phyloP scores from a whole-genome alignment of 192 early-diverging fungal species.

The Coemansia sp. region DNA sequence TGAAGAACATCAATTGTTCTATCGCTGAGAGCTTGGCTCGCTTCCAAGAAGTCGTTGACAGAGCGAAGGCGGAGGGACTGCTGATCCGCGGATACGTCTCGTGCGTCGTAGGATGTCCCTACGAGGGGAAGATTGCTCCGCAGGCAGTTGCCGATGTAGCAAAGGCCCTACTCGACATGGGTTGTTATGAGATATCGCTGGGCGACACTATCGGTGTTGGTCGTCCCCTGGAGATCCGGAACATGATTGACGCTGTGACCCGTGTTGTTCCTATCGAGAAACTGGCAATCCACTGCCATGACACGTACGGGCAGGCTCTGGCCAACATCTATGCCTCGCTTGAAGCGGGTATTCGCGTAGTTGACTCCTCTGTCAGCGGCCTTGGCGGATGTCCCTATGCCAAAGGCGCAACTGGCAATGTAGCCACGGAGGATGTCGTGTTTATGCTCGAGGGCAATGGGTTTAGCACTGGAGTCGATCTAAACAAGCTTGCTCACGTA shows the following conservation, averaged over 20 bases:
- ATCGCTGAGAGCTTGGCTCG: conserved; percentile 77
- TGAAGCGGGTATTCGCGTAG: conserved; percentile 81
- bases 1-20: conserved; percentile 90
- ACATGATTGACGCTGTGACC: conserved; percentile 69
- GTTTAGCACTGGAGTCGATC: conserved; percentile 75
- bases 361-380: conserved; percentile 92
- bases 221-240: conserved; percentile 63
- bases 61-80: conserved; percentile 62
- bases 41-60: conserved; percentile 64
- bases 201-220: conserved; percentile 97
- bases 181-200: conserved; percentile 95
- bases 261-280: conserved; percentile 69
- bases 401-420: conserved; percentile 93
- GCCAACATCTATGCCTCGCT: conserved; percentile 86
- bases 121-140: conserved; percentile 77
- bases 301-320: conserved; percentile 96
- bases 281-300: conserved; percentile 92
- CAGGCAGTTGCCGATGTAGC: conserved; percentile 69
- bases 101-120: conserved; percentile 91
- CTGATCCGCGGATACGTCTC: conserved; percentile 82
- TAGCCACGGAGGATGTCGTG: conserved; percentile 94
- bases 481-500: conserved; percentile 66
- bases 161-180: conserved; percentile 75
- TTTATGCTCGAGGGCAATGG: conserved; percentile 88
- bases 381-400: conserved; percentile 97